Percentiles rank a stretch among this genome's conserved stretches.
These are phyloP conservation scores for Suillus sp. DNA, from an alignment of 768 basidiomycete species.

Conservation along the genomic window DNA sequence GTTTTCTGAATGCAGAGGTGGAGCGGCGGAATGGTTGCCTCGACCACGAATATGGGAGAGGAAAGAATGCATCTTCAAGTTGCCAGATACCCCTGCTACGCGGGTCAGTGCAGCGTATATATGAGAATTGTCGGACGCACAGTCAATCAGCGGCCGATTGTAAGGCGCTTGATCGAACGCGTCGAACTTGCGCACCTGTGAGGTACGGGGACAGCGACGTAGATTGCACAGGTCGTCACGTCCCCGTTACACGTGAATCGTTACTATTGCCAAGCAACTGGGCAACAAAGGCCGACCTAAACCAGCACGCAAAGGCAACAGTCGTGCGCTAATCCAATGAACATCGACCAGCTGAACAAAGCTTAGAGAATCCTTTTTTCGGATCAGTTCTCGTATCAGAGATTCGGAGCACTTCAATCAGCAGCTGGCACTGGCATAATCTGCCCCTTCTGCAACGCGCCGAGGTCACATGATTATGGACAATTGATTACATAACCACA, in stretches of 20 bases:
- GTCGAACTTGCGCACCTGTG: background rate
- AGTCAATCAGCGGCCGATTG: background rate
- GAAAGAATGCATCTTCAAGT: constrained; percentile 33
- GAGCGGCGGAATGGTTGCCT: constrained; percentile 22
- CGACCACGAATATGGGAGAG: constrained; percentile 36
- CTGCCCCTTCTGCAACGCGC: constrained; percentile 20
- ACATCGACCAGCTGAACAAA: background rate
- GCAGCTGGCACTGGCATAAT: background rate
- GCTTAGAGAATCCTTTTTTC: background rate
- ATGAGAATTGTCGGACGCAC: background rate
- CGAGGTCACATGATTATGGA: constrained; percentile 12
- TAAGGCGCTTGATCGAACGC: background rate
- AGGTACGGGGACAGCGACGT: background rate
- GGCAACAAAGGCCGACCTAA: background rate
- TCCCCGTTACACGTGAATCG: background rate
- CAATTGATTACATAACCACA: constrained; percentile 14
- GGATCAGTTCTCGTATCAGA: background rate
- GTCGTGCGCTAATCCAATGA: background rate
- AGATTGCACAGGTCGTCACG: background rate
- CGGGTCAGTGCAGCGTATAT: background rate
- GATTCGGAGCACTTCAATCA: background rate
- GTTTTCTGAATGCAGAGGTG: constrained; percentile 16
- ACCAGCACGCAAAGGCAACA: background rate
- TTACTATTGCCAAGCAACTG: constrained; percentile 1
- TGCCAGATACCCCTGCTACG: constrained; percentile 3